Conservation (phyloP, 352 stramenopile genomes). For the Pythium periplocum region DNA sequence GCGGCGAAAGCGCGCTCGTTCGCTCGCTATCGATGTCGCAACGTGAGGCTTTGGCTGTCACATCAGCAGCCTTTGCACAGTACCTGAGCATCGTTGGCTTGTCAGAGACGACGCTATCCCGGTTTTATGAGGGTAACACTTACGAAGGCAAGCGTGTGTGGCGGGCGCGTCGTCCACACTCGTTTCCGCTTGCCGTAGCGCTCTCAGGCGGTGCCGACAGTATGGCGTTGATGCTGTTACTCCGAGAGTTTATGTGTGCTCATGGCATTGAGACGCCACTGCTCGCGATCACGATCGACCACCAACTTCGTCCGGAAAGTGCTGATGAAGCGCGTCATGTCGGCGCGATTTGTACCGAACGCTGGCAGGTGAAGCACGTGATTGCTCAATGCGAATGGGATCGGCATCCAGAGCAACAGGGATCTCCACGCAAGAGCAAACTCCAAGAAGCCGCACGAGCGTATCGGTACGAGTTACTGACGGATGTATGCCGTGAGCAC, state of each 20-base stretch:
- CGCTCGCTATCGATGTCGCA: too few species aligned
- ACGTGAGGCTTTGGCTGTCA: background rate
- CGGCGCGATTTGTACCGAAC: conserved; percentile 29
- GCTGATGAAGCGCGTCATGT: conserved; percentile 51
- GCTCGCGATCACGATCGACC: conserved; percentile 77
- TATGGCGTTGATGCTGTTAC: conserved; percentile 73
- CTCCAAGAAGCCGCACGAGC: conserved; percentile 66
- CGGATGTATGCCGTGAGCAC: conserved; percentile 39
- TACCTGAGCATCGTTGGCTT: conserved; percentile 1
- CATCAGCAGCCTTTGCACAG: background rate
- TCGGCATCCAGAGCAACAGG: background rate
- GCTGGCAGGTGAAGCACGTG: conserved; percentile 45
- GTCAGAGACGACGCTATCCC: background rate
- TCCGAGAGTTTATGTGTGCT: conserved; percentile 53
- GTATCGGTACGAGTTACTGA: conserved; percentile 65
- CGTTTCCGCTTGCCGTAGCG: conserved; percentile 63
- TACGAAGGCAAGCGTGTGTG: background rate
- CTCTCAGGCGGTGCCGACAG: conserved; percentile 76
- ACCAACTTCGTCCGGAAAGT: conserved; percentile 63
- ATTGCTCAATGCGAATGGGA: conserved; percentile 54
- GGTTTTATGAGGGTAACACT: background rate
- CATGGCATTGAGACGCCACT: conserved; percentile 51
- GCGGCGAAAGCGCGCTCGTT: too few species aligned
- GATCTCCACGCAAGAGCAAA: conserved; percentile 50
- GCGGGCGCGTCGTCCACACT: too few species aligned